These are phyloP conservation scores for Cairneyella variabilis DNA, from an alignment of 495 filamentous ascomycete species.

Conservation along the genomic window DNA sequence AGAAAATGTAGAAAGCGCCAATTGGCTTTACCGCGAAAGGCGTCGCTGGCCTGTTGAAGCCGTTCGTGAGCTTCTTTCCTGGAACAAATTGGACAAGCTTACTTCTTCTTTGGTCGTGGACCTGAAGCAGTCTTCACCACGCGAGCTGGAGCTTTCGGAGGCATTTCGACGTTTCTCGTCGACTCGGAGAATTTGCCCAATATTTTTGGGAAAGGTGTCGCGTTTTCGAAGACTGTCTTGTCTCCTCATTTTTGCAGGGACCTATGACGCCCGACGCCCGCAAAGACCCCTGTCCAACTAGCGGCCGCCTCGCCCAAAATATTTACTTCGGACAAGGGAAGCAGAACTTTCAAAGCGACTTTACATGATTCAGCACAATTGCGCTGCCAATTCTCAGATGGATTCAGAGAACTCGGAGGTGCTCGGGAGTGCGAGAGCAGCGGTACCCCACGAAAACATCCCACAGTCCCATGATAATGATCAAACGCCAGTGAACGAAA, in stretches of 20 bases:
- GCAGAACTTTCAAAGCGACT: not conserved
- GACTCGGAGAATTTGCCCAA: not conserved
- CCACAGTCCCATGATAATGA: not conserved
- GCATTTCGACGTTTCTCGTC: slow-evolving; percentile 24
- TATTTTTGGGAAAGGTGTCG: not conserved
- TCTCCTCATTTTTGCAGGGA: not conserved
- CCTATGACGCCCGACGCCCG: not conserved
- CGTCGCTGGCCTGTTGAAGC: slow-evolving; percentile 36
- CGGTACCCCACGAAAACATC: not conserved
- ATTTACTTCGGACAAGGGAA: slow-evolving; percentile 3
- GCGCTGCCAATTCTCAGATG: slow-evolving; percentile 15
- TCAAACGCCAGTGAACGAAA: not conserved
- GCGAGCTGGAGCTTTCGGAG: slow-evolving; percentile 31
- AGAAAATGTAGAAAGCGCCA: slow-evolving; percentile 71
- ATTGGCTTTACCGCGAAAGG: slow-evolving; percentile 67
- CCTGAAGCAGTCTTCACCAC: slow-evolving; percentile 17
- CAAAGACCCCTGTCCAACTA: not conserved
- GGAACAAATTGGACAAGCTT: not conserved
- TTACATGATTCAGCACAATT: slow-evolving; percentile 12
- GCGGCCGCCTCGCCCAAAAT: too few relatives aligned
- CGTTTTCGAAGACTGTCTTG: not conserved
- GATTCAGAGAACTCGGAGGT: slow-evolving; percentile 13
- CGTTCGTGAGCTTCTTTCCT: slow-evolving; percentile 1
- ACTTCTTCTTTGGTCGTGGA: slow-evolving; percentile 19
- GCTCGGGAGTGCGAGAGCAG: slow-evolving; percentile 8